Base-by-base conservation (phyloP, 1,139 yeast species). In the Suzukiozyma palmioleophila region DNA sequence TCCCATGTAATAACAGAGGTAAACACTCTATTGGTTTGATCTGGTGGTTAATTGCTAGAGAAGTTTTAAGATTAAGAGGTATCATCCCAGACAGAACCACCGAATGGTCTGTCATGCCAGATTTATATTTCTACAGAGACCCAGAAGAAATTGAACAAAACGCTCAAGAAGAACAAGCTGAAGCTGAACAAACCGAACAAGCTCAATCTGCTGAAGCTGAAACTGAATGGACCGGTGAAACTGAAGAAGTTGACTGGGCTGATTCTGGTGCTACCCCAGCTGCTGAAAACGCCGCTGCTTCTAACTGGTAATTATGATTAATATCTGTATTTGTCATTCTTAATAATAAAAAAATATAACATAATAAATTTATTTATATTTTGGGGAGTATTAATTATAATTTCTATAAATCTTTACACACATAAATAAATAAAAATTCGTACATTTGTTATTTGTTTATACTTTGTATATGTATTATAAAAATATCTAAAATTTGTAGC, bases 1-100 rank as follows among this genome's bases (percentile, higher is more conserved):
- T 92, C 73, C 99, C 99, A 78, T 87, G 97, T 79, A 92, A 92
- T 90, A 92, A 92, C 96, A 92, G 94, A 83, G 96, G 97, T 80
- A 89, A 92, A 80, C 97, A 92, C 89, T 89, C 98, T 59, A 88
- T 92, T 60, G 99, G 99, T 84, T 86, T 92, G 71, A 81, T 92
- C 84, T 92, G 98, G 98, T 92, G 96, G 96, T 80, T 92, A 77
- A 73, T 92, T 64, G 95, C 98, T 66, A 89, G 99, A 80, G 99
- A 92, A 80, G 97, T 92, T 64, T 84, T 92, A 72, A 88, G 99
- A 82, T 85, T 92, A 74, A 87, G 97, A 81, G 98, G 99, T 69
- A 84, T 90, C 69, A 77, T 92, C 62, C 90, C 95, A 69, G 88
- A 86, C 88, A 90, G 99, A 83, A 71, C 87, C 60, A 87, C 94